Percentiles rank a stretch among this genome's conserved stretches.
These are phyloP conservation scores for Nectriaceae sp. DNA, from an alignment of 2,329 filamentous ascomycete genomes.

Conservation along the genomic window DNA sequence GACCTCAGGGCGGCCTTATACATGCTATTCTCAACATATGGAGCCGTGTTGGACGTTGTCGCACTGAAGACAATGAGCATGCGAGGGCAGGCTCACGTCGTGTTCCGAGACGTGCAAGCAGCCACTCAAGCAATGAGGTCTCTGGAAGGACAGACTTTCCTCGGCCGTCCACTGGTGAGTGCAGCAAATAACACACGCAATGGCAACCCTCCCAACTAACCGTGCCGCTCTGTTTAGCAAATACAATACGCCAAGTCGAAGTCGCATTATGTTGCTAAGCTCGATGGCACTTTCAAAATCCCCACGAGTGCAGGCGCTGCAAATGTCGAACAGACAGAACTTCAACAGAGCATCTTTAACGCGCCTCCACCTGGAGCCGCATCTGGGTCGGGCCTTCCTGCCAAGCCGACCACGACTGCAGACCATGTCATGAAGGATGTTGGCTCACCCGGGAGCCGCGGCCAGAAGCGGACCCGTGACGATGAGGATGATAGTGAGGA, in stretches of 20 bases:
- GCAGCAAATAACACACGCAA: too few species aligned
- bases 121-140: conserved; percentile 92
- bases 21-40: conserved; percentile 91
- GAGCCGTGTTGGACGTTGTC: conserved; percentile 87
- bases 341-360: conserved; percentile 81
- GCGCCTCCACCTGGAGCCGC: conserved; percentile 56
- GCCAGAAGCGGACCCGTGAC: conserved; percentile 71
- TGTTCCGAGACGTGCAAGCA: conserved; percentile 87
- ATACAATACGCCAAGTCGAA: conserved; percentile 90
- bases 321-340: conserved; percentile 66
- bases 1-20: conserved; percentile 88
- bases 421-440: conserved; percentile 54
- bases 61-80: conserved; percentile 88
- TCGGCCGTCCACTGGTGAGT: conserved; percentile 84
- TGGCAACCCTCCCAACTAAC: conserved; percentile 6
- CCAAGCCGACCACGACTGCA: conserved; percentile 49
- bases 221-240: conserved; percentile 56
- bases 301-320: conserved; percentile 56
- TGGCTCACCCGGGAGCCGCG: conserved; percentile 56
- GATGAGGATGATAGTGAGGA: conserved; percentile 67
- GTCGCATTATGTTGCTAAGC: conserved; percentile 84
- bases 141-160: conserved; percentile 81
- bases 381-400: conserved; percentile 41
- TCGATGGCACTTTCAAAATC: conserved; percentile 86
- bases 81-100: conserved; percentile 93